phyloP scores from a whole-genome alignment of 163 green algal species.

The Trebouxiophyceae sp. region DNA sequence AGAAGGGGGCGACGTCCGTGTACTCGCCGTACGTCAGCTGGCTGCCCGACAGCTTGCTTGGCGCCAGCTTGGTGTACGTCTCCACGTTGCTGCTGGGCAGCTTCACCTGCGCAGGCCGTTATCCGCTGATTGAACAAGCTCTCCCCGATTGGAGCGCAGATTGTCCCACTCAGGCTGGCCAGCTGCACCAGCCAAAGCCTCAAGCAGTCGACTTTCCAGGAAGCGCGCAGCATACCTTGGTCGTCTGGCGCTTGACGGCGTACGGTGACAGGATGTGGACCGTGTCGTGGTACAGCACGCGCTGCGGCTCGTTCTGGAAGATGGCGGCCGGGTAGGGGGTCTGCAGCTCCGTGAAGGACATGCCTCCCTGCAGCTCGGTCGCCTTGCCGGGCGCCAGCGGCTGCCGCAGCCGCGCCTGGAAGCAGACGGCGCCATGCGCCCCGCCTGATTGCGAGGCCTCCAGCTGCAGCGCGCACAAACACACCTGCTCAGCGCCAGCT shows the following conservation, averaged over 20 bases:
- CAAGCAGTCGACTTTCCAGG: too few relatives aligned
- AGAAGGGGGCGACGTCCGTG: conserved; percentile 36
- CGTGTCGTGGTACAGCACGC: conserved; percentile 44
- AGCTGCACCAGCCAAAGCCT: too few relatives aligned
- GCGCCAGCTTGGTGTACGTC: conserved; percentile 31
- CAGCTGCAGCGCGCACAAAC: conserved; percentile 4
- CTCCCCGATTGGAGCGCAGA: neutral
- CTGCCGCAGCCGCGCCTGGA: conserved; percentile 21
- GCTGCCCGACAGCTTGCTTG: conserved; percentile 29
- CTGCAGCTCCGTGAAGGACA: conserved; percentile 42
- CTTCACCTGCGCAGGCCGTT: conserved; percentile 23
- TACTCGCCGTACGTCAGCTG: conserved; percentile 57
- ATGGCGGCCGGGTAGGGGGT: conserved; percentile 43
- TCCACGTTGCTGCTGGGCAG: conserved; percentile 36
- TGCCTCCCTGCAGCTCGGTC: conserved; percentile 18
- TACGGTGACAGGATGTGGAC: conserved; percentile 53
- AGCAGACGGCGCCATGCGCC: conserved; percentile 21
- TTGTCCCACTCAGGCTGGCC: too few relatives aligned
- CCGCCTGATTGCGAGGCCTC: neutral
- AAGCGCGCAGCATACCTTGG: conserved; percentile 42
- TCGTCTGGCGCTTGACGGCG: conserved; percentile 38
- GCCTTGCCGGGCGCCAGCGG: conserved; percentile 24
- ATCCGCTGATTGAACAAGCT: neutral
- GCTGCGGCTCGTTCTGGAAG: conserved; percentile 48
- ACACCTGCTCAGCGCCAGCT: too few relatives aligned